A percentile compares a stretch with the other conserved stretches of the same genome.
Conservation (phyloP, 306 rosid genomes). For the Cicer arietinum region DNA sequence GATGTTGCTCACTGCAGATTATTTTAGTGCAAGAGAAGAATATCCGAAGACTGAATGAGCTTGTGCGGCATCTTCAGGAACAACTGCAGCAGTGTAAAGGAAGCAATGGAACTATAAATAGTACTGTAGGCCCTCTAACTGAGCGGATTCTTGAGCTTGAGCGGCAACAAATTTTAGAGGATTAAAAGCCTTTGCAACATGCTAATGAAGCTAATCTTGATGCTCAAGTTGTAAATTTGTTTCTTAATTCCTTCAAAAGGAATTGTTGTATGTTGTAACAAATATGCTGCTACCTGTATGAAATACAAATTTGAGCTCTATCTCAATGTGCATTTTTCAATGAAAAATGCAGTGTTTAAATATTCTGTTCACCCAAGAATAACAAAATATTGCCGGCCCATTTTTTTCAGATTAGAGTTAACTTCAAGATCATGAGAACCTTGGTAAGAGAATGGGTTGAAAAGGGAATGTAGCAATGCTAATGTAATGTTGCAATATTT, state of each 20-base stretch:
- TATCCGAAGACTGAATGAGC: slow-evolving; percentile 72
- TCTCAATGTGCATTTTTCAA: slow-evolving; percentile 18
- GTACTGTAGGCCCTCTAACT: slow-evolving; percentile 52
- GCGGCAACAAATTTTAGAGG: slow-evolving; percentile 63
- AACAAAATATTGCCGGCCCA: not conserved
- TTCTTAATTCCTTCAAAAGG: slow-evolving; percentile 31
- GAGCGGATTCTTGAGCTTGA: slow-evolving; percentile 64
- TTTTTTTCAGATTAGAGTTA: not conserved
- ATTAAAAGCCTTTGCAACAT: slow-evolving; percentile 47
- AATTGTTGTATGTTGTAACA: slow-evolving; percentile 32
- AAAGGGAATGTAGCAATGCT: not conserved
- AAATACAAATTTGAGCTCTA: slow-evolving; percentile 40
- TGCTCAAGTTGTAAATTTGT: slow-evolving; percentile 40
- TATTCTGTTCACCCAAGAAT: not conserved
- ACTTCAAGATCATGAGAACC: not conserved
- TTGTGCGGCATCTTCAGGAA: slow-evolving; percentile 70
- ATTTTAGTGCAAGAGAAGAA: slow-evolving; percentile 77
- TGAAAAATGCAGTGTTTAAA: slow-evolving; percentile 31
- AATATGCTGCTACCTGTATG: slow-evolving; percentile 34
- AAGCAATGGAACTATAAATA: slow-evolving; percentile 55
- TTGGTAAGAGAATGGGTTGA: not conserved
- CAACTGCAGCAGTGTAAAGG: slow-evolving; percentile 70
- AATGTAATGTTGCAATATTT: not conserved
- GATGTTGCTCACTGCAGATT: slow-evolving; percentile 54
- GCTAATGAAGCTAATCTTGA: slow-evolving; percentile 13